phyloP scores from a whole-genome alignment of 176 grass and related monocot genomes.

The Bonia amplexicaulis region DNA sequence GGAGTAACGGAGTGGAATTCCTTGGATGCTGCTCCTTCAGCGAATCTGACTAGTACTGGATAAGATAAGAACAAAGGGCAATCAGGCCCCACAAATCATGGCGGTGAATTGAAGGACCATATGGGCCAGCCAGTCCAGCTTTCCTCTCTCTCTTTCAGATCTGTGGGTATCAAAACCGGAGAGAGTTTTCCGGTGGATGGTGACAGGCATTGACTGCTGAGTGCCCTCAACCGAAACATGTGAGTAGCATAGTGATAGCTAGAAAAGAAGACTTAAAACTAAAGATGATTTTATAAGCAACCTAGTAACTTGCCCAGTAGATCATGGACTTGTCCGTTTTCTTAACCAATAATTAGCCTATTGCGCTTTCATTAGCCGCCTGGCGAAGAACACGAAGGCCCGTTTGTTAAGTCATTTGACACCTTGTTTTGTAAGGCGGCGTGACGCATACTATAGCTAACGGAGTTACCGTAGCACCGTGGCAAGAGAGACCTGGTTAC shows the following conservation, averaged over 20 bases:
- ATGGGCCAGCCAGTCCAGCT: background rate
- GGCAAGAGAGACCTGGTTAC: background rate
- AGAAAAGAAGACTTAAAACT: background rate
- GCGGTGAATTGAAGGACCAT: background rate
- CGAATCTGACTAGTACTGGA: conserved; percentile 4
- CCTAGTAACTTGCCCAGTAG: background rate
- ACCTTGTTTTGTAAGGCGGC: conserved; percentile 19
- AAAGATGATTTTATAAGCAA: background rate
- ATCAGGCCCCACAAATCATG: conserved; percentile 29
- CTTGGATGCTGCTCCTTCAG: conserved; percentile 41
- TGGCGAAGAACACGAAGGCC: background rate
- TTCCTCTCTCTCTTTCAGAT: conserved; percentile 8
- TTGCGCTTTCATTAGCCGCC: background rate
- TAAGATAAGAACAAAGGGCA: conserved; percentile 21
- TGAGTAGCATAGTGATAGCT: background rate
- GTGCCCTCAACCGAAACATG: background rate
- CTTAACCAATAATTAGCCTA: background rate
- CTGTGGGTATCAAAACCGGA: conserved; percentile 28
- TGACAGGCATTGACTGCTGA: background rate
- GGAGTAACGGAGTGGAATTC: background rate
- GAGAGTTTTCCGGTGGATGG: background rate
- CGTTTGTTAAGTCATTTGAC: conserved; percentile 19
- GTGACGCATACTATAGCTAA: background rate
- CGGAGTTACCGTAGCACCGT: background rate
- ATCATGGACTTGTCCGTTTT: background rate